Conservation (phyloP, 169 alveolate species). For the Hammondia hammondi region DNA sequence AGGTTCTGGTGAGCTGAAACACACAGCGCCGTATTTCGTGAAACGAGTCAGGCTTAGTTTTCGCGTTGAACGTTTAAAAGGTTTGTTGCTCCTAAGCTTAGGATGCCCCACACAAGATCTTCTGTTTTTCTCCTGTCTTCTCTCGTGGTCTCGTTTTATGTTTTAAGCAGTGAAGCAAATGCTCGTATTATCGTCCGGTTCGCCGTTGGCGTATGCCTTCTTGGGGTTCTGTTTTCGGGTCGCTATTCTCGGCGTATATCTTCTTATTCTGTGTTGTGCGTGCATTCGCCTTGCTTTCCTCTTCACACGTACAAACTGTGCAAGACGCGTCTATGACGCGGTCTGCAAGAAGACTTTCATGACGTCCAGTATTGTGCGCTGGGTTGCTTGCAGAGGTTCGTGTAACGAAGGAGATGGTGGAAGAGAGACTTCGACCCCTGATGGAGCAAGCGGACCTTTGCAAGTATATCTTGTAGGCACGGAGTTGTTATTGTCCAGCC, state of each 20-base stretch:
- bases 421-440: constrained; percentile 20
- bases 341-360: background rate
- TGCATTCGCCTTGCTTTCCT: background rate
- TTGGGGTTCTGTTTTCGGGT: background rate
- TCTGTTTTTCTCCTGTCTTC: too few species aligned
- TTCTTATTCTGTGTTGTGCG: background rate
- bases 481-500: too few species aligned
- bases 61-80: too few species aligned
- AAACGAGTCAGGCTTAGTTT: too few species aligned
- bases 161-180: too few species aligned
- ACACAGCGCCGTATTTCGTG: background rate
- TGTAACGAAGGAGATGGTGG: constrained; percentile 43
- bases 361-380: background rate
- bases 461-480: constrained; percentile 35
- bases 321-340: background rate
- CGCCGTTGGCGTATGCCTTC: background rate
- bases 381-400: background rate
- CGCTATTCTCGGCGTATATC: background rate
- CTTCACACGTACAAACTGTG: background rate
- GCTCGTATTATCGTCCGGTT: too few species aligned
- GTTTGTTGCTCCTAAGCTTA: too few species aligned
- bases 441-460: constrained; percentile 40
- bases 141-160: too few species aligned
- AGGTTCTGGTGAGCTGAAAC: background rate
- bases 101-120: too few species aligned